phyloP scores from a whole-genome alignment of 768 basidiomycete genomes.

The Hypsizygus marmoreus region DNA sequence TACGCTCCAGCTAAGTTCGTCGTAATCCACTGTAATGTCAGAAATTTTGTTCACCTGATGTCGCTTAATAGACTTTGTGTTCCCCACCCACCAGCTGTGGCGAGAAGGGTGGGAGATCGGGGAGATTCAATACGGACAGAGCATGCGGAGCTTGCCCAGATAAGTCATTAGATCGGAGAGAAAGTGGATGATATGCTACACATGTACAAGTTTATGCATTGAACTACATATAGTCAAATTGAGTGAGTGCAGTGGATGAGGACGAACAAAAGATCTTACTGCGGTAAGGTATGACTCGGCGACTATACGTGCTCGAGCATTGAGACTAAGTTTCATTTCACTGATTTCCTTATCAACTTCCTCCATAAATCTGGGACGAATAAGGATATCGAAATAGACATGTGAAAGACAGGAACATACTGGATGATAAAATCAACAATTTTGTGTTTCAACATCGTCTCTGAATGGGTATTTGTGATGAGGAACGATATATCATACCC shows the following conservation, averaged over 20 bases:
- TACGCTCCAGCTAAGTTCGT: too few species aligned
- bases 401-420: conserved; percentile 43
- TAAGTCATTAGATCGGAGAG: too few species aligned
- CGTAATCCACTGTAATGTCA: too few species aligned
- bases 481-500: conserved; percentile 99
- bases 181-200: too few species aligned
- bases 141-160: too few species aligned
- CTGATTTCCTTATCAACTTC: conserved; percentile 99
- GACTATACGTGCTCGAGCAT: conserved; percentile 94
- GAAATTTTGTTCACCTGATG: too few species aligned
- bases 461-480: conserved; percentile 94
- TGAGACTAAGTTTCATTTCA: conserved; percentile 97
- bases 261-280: conserved; percentile 47
- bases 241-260: conserved; percentile 5
- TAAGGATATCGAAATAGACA: conserved; percentile 5
- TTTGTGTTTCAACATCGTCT: conserved; percentile 99
- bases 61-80: too few species aligned
- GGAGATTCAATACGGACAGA: too few species aligned
- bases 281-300: conserved; percentile 94
- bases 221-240: conserved; percentile 36
- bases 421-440: conserved; percentile 99
- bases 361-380: conserved; percentile 82
- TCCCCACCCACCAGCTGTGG: too few species aligned
- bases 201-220: conserved; percentile 34
- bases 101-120: too few species aligned